Base-by-base conservation (phyloP, 257 asterid genomes). In the Paulownia fortunei region DNA sequence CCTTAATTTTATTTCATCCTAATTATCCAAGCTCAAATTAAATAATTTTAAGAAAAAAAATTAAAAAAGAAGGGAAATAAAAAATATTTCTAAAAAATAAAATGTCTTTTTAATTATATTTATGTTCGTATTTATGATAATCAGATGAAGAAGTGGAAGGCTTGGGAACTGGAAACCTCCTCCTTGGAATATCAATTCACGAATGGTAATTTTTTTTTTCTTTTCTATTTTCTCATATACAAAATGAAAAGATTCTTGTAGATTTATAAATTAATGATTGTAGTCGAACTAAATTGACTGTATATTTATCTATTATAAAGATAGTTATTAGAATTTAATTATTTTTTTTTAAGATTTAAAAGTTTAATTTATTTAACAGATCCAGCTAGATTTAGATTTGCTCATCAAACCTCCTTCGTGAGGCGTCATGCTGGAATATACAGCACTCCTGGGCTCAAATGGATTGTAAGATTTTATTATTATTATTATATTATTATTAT, bases 131-230 rank as follows among this genome's bases (percentile, higher is more conserved):
- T 69, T 10, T 58, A 77, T n/a, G 58, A n/a, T 73, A 24, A 51
- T 34, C 82, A 90, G 96, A 85, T 87, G 93, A 88, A 86, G 82
- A 90, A 83, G 78, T 90, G 96, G 96, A 87, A 90, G 83, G 55
- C 85, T 2, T 90, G 92, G 93, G 96, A 90, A 74, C 24, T 77
- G 70, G 93, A 90, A 85, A 88, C 96, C n/a, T 26, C 90, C 16
- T 85, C 96, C 72, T 41, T 87, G 84, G 93, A 88, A 63, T 90
- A 90, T 77, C 83, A 88, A 69, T 87, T 90, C 76, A 79, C 87
- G 5, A 87, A 83, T 72, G 93, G 96, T 90, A 82, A 82, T 59
- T 5, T 2, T 59, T 11, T 32, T 26, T 68, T 0, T 12, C 8
- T 49, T 3, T 19, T 2, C 19, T 18, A 30, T 71, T 27, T 70